These are phyloP conservation scores for Trypanosoma brucei DNA, from an alignment of 208 protist genomes.

Conservation along the genomic window DNA sequence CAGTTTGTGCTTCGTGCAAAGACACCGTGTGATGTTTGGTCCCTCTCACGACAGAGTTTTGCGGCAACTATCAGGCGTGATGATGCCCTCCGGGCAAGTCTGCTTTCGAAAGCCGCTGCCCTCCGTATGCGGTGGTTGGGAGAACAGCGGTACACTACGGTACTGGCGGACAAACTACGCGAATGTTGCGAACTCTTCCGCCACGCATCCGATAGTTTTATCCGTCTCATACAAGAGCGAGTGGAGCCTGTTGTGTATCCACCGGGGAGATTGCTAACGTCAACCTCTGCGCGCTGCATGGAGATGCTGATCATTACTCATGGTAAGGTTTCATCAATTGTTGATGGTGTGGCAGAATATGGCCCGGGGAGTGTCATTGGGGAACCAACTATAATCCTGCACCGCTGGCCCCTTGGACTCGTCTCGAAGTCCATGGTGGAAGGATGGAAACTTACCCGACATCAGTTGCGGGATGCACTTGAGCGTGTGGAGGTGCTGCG, in stretches of 20 bases:
- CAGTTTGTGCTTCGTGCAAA: slow-evolving; percentile 56
- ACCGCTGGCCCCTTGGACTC: slow-evolving; percentile 79
- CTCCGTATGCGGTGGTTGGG: slow-evolving; percentile 80
- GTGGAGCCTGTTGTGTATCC: slow-evolving; percentile 79
- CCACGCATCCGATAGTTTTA: slow-evolving; percentile 45
- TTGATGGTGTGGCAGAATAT: slow-evolving; percentile 63
- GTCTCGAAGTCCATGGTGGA: slow-evolving; percentile 81
- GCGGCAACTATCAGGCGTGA: slow-evolving; percentile 56
- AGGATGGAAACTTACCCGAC: slow-evolving; percentile 68
- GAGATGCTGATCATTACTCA: slow-evolving; percentile 76
- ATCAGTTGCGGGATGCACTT: slow-evolving; percentile 59
- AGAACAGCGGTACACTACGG: slow-evolving; percentile 69
- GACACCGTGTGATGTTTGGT: slow-evolving; percentile 80
- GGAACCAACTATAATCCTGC: slow-evolving; percentile 67
- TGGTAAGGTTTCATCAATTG: slow-evolving; percentile 54
- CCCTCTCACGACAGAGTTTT: slow-evolving; percentile 63
- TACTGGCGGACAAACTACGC: slow-evolving; percentile 63
- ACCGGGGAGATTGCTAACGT: slow-evolving; percentile 63
- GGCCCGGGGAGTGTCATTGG: slow-evolving; percentile 71
- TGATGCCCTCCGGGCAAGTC: slow-evolving; percentile 44
- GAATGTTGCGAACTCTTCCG: slow-evolving; percentile 56
- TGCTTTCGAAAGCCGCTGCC: slow-evolving; percentile 73
- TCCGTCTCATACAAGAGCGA: slow-evolving; percentile 80
- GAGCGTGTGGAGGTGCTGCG: slow-evolving; percentile 61
- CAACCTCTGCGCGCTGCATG: slow-evolving; percentile 58